These are phyloP conservation scores for Eucalyptus pauciflora DNA, from an alignment of 345 rosid genomes.

Conservation along the genomic window DNA sequence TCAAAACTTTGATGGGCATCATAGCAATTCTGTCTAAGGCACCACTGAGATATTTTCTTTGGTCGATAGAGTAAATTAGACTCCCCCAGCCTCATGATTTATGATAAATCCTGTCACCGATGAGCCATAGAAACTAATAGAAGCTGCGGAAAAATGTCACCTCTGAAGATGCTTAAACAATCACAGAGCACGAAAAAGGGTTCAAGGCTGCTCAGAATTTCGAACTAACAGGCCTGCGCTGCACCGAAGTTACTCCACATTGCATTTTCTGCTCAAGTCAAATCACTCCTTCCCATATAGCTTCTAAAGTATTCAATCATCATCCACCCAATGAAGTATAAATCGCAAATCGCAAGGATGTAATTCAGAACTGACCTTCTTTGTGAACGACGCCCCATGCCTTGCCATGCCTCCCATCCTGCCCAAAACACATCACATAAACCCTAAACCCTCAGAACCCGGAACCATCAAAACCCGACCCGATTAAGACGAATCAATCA, in stretches of 20 bases:
- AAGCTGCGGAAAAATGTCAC: neutral
- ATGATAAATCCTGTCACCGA: neutral
- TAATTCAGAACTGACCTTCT: slow-evolving; percentile 49
- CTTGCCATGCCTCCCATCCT: slow-evolving; percentile 94
- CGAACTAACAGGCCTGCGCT: neutral
- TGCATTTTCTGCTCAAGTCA: neutral
- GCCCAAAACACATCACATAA: slow-evolving; percentile 21
- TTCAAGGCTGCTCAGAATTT: neutral
- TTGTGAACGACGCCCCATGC: slow-evolving; percentile 95
- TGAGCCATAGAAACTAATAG: neutral
- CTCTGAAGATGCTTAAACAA: neutral
- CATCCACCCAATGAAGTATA: neutral
- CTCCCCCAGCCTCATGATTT: neutral
- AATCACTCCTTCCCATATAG: neutral
- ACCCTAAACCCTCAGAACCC: neutral
- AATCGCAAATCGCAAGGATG: neutral
- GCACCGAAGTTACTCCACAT: neutral
- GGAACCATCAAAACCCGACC: neutral
- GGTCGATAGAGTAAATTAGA: neutral
- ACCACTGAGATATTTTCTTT: neutral
- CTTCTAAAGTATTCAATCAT: neutral
- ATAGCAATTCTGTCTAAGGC: neutral
- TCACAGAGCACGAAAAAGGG: neutral
- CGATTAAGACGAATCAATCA: neutral
- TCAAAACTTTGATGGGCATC: neutral